These are phyloP conservation scores for Skeletonema potamos DNA, from an alignment of 108 stramenopile species.

Conservation along the genomic window DNA sequence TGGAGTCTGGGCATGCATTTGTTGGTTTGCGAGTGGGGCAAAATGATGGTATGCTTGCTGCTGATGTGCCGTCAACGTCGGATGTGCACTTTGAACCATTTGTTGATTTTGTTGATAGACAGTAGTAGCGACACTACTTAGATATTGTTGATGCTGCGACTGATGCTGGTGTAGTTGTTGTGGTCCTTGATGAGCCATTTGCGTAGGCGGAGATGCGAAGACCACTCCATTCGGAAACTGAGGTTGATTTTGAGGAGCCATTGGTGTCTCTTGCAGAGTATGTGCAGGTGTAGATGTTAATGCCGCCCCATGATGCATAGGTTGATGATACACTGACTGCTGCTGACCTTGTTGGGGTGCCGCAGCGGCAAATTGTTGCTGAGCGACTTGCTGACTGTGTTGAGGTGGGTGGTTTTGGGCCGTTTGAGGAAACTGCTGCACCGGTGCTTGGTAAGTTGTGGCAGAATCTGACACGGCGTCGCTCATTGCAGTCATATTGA, in stretches of 20 bases:
- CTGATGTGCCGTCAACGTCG: neutral
- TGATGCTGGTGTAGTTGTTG: neutral
- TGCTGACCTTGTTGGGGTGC: no score
- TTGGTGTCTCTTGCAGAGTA: no score
- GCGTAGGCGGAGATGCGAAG: neutral
- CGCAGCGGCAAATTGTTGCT: no score
- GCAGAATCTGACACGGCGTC: neutral
- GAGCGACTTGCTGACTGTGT: no score
- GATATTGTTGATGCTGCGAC: neutral
- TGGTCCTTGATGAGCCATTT: neutral
- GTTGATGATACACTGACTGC: no score
- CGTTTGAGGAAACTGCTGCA: neutral
- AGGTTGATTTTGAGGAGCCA: no score
- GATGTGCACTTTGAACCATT: neutral
- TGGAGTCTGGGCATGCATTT: neutral
- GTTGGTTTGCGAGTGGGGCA: neutral
- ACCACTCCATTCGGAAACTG: neutral
- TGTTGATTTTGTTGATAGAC: neutral
- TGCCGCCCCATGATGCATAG: no score
- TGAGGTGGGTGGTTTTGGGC: neutral
- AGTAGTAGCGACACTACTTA: neutral
- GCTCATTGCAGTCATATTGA: constrained; percentile 22
- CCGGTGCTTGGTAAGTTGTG: neutral
- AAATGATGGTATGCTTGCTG: neutral
- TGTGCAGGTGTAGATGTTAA: no score